A percentile compares a stretch with the other conserved stretches of the same genome.
Evolutionary conservation across 495 filamentous ascomycete genomes (phyloP).

Genomic region (Poronia punctata): DNA sequence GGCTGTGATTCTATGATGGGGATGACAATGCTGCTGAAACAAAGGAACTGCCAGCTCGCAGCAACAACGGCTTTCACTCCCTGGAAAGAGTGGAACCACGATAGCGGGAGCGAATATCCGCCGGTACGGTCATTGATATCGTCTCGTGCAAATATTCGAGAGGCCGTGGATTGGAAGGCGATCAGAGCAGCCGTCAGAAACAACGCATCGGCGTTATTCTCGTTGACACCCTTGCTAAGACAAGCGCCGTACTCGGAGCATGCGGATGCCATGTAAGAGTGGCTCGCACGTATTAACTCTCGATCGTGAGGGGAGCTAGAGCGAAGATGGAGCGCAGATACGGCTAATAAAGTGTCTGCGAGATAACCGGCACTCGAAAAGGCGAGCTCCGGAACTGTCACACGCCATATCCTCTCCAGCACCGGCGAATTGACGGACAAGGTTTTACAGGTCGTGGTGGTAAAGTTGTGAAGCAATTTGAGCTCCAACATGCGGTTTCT

Average conservation of each 20-base stretch:
- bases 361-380: conserved; percentile 46
- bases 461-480: conserved; percentile 49
- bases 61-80: conserved; percentile 49
- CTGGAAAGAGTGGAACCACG: conserved; percentile 55
- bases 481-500: conserved; percentile 44
- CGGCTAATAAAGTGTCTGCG: conserved; percentile 49
- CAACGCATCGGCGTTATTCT: conserved; percentile 47
- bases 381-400: conserved; percentile 47
- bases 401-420: conserved; percentile 45
- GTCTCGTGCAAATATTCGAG: conserved; percentile 44
- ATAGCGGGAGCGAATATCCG: conserved; percentile 42
- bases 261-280: conserved; percentile 51
- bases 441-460: conserved; percentile 44
- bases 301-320: conserved; percentile 42
- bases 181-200: conserved; percentile 50
- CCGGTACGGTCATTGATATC: conserved; percentile 24
- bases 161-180: conserved; percentile 51
- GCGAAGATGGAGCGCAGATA: conserved; percentile 50
- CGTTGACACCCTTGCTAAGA: conserved; percentile 41
- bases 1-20: conserved; percentile 51
- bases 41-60: conserved; percentile 46
- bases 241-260: conserved; percentile 46
- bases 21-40: conserved; percentile 41
- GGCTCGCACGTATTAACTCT: conserved; percentile 46
- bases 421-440: conserved; percentile 42